Evolutionary conservation across 768 basidiomycete genomes (phyloP), one percentile per base, ranked within the genome.

Genomic region (Panaeolus cyanescens): DNA sequence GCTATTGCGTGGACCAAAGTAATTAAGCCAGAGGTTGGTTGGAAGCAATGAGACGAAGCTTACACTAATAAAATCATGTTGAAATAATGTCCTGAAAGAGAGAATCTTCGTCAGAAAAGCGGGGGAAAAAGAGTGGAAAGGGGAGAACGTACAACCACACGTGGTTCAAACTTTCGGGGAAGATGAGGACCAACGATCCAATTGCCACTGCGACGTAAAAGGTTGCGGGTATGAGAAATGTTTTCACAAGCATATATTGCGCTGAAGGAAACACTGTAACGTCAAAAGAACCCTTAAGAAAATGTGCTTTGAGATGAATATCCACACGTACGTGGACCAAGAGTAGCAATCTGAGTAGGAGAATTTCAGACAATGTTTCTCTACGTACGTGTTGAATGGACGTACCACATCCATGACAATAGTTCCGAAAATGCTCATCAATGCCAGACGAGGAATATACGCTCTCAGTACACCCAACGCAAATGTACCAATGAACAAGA

Each of bases 401-500:
- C 64, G 40, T 55, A 79, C 73, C 25, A 80, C 72, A 64, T 81
- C 80, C 37, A 83, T 55, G 5, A 79, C 78, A 22, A 83, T 82
- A 15, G 68, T 74, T 1, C 77, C 80, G 56, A 81, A 80, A 22
- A 81, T 77, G 17, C 75, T 74, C 22, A 80, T 55, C 10, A 82
- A 63, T 6, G 72, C 62, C 6, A 83, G 71, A 58, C 75, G 78
- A 20, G 81, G 80, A 5, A 74, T 59, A 55, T 66, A 74, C 0
- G 80, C 80, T 59, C 77, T 70, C 6, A 79, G 32, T 10, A 69
- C 69, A 2, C 76, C 81, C 10, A 83, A 61, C 19, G 66, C 67
- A 58, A 79, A 81, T 1, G 78, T 74, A 7, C 81, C 80, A 40
- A 81, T 65, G 59, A 80, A 81, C 32, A 83, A 68, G 58, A 81